Conservation (phyloP, 1,139 yeast genomes). For the Sugiyamaella sp. region DNA sequence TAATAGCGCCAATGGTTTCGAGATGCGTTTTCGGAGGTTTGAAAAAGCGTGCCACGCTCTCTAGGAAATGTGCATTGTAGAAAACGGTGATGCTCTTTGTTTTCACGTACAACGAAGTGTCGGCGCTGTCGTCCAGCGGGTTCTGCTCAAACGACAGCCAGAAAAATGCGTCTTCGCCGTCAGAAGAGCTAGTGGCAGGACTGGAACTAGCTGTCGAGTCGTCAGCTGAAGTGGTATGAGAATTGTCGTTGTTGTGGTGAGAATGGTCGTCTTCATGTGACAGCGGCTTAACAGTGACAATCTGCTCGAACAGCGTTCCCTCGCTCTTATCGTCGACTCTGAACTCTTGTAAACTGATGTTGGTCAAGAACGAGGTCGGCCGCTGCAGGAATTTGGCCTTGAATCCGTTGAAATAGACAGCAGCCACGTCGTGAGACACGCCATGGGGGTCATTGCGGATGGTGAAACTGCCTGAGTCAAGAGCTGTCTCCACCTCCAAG, state of each 20-base stretch:
- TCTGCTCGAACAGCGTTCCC: constrained; percentile 72
- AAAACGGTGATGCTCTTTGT: constrained; percentile 87
- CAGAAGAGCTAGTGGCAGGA: constrained; percentile 8
- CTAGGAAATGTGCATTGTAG: constrained; percentile 80
- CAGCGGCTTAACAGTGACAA: constrained; percentile 81
- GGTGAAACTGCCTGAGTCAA: constrained; percentile 76
- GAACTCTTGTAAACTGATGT: constrained; percentile 77
- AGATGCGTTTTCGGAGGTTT: constrained; percentile 83
- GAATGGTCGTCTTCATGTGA: constrained; percentile 30
- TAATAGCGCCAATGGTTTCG: constrained; percentile 87
- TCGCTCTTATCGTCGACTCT: constrained; percentile 87
- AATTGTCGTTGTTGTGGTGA: constrained; percentile 18
- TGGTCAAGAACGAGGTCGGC: constrained; percentile 73
- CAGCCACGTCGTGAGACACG: constrained; percentile 57
- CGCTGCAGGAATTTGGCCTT: constrained; percentile 73
- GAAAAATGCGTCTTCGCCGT: constrained; percentile 63
- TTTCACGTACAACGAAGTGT: constrained; percentile 71
- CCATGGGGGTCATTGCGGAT: constrained; percentile 49
- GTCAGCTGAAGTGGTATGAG: neutral
- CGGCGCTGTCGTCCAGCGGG: constrained; percentile 84
- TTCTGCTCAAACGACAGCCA: constrained; percentile 80
- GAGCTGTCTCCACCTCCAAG: constrained; percentile 64
- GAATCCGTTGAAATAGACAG: constrained; percentile 81
- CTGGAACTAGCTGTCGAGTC: constrained; percentile 18
- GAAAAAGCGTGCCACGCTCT: constrained; percentile 73